Base-by-base conservation (phyloP, 2,329 filamentous ascomycete species). In the Fusarium protoensiforme region DNA sequence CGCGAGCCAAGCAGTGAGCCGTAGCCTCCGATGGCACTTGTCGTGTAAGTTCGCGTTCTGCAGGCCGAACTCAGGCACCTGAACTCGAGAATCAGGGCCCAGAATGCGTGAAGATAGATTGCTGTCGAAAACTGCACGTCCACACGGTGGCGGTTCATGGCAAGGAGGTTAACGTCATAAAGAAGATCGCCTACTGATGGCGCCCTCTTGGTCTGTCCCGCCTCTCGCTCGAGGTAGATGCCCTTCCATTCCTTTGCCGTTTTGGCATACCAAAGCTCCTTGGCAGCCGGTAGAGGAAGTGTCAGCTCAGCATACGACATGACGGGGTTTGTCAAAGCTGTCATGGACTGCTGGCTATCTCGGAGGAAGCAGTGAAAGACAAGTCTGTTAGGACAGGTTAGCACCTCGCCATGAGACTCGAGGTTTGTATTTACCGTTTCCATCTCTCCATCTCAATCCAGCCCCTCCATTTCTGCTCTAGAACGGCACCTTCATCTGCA, bases 291-390 rank as follows among this genome's bases (percentile, higher is more conserved):
- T 0, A 94, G 80, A 2, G 92, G 91, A 4, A 94, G 82, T 5
- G 89, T 89, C 57, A 94, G 82, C 75, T 94, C 92, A 0, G 91
- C 87, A 75, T 93, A 94, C 0, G 92, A 92, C 72, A 94, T 89
- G 22, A 90, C 83, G 0, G 91, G 90, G 67, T 88, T 91, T 24
- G 88, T 90, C 62, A 92, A 84, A 5, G 92, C 85, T 2, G 90
- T 89, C 83, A 94, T 92, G 3, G 92, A 93, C 5, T 88, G 86
- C 68, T 93, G 90, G 0, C 90, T 86, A 75, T 94, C 92, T 65
- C 91, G 87, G 7, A 92, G 81, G 72, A 92, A 92, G 16, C 89
- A 83, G 76, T 92, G 90, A 67, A 92, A 91, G 4, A 89, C 88
- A 3, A 94, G 87, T 38, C 88, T 88, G 46, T 71, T 14, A 62